phyloP scores from a whole-genome alignment of 768 basidiomycete species.

The Auricularia sp. region DNA sequence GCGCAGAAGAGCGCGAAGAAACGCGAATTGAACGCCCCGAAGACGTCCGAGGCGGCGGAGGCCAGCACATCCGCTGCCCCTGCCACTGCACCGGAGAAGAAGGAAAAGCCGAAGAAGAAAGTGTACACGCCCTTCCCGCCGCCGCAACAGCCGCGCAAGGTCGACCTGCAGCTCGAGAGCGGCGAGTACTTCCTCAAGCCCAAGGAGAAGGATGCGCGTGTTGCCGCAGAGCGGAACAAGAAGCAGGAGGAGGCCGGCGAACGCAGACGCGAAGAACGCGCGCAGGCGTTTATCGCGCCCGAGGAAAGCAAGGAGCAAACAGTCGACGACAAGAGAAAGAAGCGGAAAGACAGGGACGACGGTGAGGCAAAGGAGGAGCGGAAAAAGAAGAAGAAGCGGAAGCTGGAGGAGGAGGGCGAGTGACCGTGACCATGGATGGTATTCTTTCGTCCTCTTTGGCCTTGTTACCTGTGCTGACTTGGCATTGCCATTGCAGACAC shows the following conservation, averaged over 20 bases:
- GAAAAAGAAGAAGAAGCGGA: constrained; percentile 31
- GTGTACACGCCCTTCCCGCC: constrained; percentile 99
- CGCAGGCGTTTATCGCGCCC: constrained; percentile 82
- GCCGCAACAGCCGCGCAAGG: constrained; percentile 82
- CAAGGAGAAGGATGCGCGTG: constrained; percentile 70
- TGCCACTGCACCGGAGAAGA: constrained; percentile 14
- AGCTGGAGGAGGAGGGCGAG: constrained; percentile 4
- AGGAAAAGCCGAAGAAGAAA: constrained; percentile 65
- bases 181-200: constrained; percentile 98
- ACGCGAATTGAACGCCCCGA: constrained; percentile 50
- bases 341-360: constrained; percentile 41
- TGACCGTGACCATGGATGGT: too few relatives aligned
- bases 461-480: too few relatives aligned
- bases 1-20: constrained; percentile 90
- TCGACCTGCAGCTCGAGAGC: constrained; percentile 89
- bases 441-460: too few relatives aligned
- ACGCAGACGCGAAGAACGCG: constrained; percentile 67
- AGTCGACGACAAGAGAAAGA: constrained; percentile 61
- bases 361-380: constrained; percentile 8
- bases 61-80: constrained; percentile 3
- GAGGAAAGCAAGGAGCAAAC: constrained; percentile 63
- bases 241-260: constrained; percentile 74
- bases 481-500: too few relatives aligned
- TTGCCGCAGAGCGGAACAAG: constrained; percentile 60
- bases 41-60: constrained; percentile 44